Percentiles rank a stretch among this genome's conserved stretches.
These are phyloP conservation scores for Phyllosticta ampelicida DNA, from an alignment of 2,329 filamentous ascomycete species.

Conservation along the genomic window DNA sequence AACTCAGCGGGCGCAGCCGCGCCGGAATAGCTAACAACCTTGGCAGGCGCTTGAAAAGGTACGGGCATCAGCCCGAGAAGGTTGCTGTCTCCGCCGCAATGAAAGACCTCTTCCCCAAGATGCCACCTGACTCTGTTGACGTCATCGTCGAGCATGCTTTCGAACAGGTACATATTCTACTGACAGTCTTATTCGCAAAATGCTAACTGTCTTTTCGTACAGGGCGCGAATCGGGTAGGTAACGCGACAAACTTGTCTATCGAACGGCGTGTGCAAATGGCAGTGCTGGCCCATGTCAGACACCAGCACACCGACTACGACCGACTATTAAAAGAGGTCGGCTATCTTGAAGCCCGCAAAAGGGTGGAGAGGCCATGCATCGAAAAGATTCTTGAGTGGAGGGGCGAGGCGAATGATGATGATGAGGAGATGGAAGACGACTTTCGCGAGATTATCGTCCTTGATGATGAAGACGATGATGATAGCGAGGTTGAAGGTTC, in stretches of 20 bases:
- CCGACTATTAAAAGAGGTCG: constrained; percentile 32
- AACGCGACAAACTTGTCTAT: constrained; percentile 44
- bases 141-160: constrained; percentile 51
- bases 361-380: constrained; percentile 46
- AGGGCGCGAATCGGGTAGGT: constrained; percentile 48
- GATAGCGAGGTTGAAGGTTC: constrained; percentile 27
- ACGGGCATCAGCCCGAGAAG: background rate
- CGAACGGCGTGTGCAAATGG: constrained; percentile 48
- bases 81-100: constrained; percentile 49
- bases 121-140: constrained; percentile 46
- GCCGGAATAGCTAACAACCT: constrained; percentile 25
- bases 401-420: constrained; percentile 39
- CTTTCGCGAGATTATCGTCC: constrained; percentile 53
- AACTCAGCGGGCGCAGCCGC: constrained; percentile 18
- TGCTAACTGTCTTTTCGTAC: constrained; percentile 14
- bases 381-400: constrained; percentile 50
- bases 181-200: background rate
- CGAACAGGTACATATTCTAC: constrained; percentile 37
- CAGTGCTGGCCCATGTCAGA: constrained; percentile 51
- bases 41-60: constrained; percentile 3
- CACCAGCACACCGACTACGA: constrained; percentile 55
- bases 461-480: constrained; percentile 47
- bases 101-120: constrained; percentile 52
- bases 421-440: constrained; percentile 50
- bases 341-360: constrained; percentile 32